A percentile compares a stretch with the other conserved stretches of the same genome.
These are phyloP conservation scores for Speleostelium caveatum DNA, from an alignment of 78 protist genomes.

Conservation along the genomic window DNA sequence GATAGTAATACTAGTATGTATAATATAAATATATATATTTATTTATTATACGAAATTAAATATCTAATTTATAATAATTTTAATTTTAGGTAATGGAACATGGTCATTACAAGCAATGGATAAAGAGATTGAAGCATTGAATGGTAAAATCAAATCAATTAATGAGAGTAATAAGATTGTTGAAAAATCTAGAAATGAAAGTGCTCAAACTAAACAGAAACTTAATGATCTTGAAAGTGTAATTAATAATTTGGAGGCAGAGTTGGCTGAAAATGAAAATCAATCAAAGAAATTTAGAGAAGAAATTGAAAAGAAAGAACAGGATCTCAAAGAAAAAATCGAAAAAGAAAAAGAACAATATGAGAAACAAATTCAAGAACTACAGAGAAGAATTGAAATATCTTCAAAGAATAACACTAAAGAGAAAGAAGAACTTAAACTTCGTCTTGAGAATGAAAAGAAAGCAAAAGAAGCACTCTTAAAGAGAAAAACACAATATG, in stretches of 20 bases:
- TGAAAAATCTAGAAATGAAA: conserved; percentile 31
- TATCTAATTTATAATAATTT: no score
- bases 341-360: conserved; percentile 73
- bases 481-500: conserved; percentile 40
- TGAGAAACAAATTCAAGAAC: conserved; percentile 54
- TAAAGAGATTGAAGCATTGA: conserved; percentile 59
- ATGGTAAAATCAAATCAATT: conserved; percentile 16
- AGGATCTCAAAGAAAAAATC: conserved; percentile 57
- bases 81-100: background rate
- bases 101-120: conserved; percentile 57
- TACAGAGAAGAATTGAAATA: conserved; percentile 27
- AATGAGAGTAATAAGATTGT: conserved; percentile 41
- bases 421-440: conserved; percentile 53
- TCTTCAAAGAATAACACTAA: background rate
- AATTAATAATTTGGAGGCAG: conserved; percentile 21
- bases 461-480: conserved; percentile 55
- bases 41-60: no score
- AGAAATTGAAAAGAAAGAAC: conserved; percentile 68
- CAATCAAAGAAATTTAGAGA: conserved; percentile 37
- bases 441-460: conserved; percentile 27
- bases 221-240: conserved; percentile 38
- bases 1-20: background rate
- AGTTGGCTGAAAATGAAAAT: conserved; percentile 43
- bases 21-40: no score
- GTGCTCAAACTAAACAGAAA: conserved; percentile 60